These are phyloP conservation scores for Globomyces pollinis-pini DNA, from an alignment of 192 early-diverging fungal genomes.

Conservation along the genomic window DNA sequence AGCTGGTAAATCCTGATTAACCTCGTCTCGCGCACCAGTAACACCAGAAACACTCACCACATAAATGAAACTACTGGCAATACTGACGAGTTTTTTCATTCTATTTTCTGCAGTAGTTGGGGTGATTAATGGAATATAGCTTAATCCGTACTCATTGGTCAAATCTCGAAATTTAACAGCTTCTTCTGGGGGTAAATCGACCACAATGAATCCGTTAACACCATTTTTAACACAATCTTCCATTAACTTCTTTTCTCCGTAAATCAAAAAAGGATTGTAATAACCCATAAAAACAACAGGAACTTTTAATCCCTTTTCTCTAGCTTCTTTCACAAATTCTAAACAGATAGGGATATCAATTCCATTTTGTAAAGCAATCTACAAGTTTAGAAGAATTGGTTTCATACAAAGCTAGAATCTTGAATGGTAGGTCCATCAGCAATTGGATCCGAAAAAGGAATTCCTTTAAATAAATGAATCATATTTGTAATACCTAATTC, in stretches of 20 bases:
- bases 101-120: constrained; percentile 85
- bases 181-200: constrained; percentile 97
- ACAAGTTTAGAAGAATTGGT: constrained; percentile 35
- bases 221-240: constrained; percentile 75
- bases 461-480: constrained; percentile 37
- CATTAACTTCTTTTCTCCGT: constrained; percentile 84
- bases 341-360: constrained; percentile 78
- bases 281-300: constrained; percentile 99
- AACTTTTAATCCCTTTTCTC: constrained; percentile 70
- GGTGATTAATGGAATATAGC: constrained; percentile 85
- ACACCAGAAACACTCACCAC: constrained; percentile 91
- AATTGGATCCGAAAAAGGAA: constrained; percentile 96
- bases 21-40: constrained; percentile 70
- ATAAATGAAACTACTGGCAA: constrained; percentile 93
- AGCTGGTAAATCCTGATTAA: constrained; percentile 61
- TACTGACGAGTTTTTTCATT: constrained; percentile 63
- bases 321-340: constrained; percentile 69
- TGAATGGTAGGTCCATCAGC: constrained; percentile 98
- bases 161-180: constrained; percentile 74
- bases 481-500: constrained; percentile 93
- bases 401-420: constrained; percentile 70
- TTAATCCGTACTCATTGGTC: constrained; percentile 61
- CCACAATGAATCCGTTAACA: constrained; percentile 93
- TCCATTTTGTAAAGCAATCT: constrained; percentile 72
- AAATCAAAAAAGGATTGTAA: constrained; percentile 94